Evolutionary conservation across 345 rosid genomes (phyloP).

Genomic region (Lumnitzera littorea): DNA sequence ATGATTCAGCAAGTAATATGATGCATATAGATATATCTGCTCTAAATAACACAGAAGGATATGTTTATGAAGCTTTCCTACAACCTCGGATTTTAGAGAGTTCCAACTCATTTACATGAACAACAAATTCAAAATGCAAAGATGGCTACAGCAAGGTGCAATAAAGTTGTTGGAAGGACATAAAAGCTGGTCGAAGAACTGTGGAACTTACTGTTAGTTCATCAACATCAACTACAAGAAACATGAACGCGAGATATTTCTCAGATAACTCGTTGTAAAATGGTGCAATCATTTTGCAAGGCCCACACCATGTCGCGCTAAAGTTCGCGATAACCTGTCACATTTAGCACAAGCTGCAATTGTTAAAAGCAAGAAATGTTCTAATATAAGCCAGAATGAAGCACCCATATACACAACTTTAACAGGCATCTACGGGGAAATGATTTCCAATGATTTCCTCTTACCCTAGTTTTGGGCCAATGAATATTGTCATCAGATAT

Average conservation of each 20-base stretch:
- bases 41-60: too few relatives aligned
- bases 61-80: too few relatives aligned
- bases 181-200: too few relatives aligned
- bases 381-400: neutral
- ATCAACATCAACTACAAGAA: constrained; percentile 74
- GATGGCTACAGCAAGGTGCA: neutral
- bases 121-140: neutral
- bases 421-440: too few relatives aligned
- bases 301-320: constrained; percentile 91
- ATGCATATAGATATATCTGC: too few relatives aligned
- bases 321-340: constrained; percentile 73
- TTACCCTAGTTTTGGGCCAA: too few relatives aligned
- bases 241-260: constrained; percentile 59
- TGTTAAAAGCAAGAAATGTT: neutral
- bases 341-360: neutral
- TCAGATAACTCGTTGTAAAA: constrained; percentile 58
- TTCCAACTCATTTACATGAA: neutral
- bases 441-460: too few relatives aligned
- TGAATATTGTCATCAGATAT: too few relatives aligned
- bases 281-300: constrained; percentile 68
- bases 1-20: too few relatives aligned
- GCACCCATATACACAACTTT: too few relatives aligned
- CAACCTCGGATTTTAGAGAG: too few relatives aligned
- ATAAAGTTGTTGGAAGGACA: neutral
- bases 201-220: constrained; percentile 55